A percentile compares a stretch with the other conserved stretches of the same genome.
Evolutionary conservation across 306 rosid genomes (phyloP).

Genomic region (Boehmeria nivea): DNA sequence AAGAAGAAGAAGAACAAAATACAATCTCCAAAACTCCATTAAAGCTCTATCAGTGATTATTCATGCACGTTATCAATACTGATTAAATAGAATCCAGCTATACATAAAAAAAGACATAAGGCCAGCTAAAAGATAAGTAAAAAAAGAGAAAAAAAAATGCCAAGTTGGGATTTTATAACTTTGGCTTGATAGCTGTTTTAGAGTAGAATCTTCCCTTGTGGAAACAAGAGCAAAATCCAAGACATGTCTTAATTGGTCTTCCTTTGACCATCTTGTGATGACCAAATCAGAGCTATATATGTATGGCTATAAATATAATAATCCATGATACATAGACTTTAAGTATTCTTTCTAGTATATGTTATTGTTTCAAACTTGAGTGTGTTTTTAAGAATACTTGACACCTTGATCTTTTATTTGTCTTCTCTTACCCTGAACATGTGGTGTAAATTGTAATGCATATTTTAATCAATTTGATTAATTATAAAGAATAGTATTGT

Average conservation of each 20-base stretch:
- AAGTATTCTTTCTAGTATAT: too few relatives aligned
- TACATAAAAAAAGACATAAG: neutral
- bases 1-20: slow-evolving; percentile 11
- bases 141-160: neutral
- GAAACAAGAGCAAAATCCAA: slow-evolving; percentile 19
- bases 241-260: slow-evolving; percentile 1
- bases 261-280: slow-evolving; percentile 12
- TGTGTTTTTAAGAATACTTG: too few relatives aligned
- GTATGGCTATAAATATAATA: too few relatives aligned
- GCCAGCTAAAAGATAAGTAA: slow-evolving; percentile 18
- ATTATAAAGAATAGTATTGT: too few relatives aligned
- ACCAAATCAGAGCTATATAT: neutral
- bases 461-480: too few relatives aligned
- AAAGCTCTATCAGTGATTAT: neutral
- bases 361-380: too few relatives aligned
- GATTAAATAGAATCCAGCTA: neutral
- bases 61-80: neutral
- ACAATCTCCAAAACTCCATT: slow-evolving; percentile 24
- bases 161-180: neutral
- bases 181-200: neutral
- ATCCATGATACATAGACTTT: too few relatives aligned
- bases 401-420: too few relatives aligned
- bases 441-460: too few relatives aligned
- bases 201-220: slow-evolving; percentile 1
- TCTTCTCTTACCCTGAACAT: too few relatives aligned